Conservation (phyloP, 352 stramenopile species). For the Phytophthora sojae region DNA sequence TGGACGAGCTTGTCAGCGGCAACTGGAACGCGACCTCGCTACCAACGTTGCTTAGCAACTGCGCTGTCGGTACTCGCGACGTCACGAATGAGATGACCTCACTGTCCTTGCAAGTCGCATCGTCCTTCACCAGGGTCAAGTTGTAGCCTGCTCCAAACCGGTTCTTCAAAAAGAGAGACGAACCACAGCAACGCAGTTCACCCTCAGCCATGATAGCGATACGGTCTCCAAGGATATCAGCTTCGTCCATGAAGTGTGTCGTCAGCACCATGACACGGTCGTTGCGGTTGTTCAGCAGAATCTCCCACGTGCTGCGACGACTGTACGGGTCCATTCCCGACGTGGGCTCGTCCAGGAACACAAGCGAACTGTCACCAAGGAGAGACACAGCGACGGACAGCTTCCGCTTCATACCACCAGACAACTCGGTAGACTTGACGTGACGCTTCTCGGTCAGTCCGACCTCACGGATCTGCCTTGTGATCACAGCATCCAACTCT, state of each 20-base stretch:
- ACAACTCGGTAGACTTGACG: slow-evolving; percentile 66
- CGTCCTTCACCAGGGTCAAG: slow-evolving; percentile 68
- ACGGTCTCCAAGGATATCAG: slow-evolving; percentile 84
- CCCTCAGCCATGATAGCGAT: slow-evolving; percentile 90
- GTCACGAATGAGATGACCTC: slow-evolving; percentile 49
- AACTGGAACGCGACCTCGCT: slow-evolving; percentile 78
- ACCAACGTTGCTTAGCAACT: slow-evolving; percentile 73
- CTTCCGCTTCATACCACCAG: slow-evolving; percentile 92
- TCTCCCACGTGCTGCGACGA: slow-evolving; percentile 93
- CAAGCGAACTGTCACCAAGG: slow-evolving; percentile 84
- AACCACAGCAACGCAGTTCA: slow-evolving; percentile 75
- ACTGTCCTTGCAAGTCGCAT: slow-evolving; percentile 37
- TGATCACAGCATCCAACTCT: slow-evolving; percentile 43
- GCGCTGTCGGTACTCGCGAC: slow-evolving; percentile 42
- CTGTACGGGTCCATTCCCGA: slow-evolving; percentile 96
- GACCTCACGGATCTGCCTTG: slow-evolving; percentile 60
- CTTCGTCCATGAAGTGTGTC: slow-evolving; percentile 96
- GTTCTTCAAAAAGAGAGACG: slow-evolving; percentile 86
- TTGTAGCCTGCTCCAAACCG: slow-evolving; percentile 77
- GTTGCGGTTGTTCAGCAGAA: slow-evolving; percentile 68
- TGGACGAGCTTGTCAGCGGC: slow-evolving; percentile 48
- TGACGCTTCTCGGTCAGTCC: slow-evolving; percentile 71
- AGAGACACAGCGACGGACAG: slow-evolving; percentile 92
- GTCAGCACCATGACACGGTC: slow-evolving; percentile 88
- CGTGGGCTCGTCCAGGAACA: slow-evolving; percentile 94